Base-by-base conservation (phyloP, 345 rosid species). In the Hibiscus mutabilis region DNA sequence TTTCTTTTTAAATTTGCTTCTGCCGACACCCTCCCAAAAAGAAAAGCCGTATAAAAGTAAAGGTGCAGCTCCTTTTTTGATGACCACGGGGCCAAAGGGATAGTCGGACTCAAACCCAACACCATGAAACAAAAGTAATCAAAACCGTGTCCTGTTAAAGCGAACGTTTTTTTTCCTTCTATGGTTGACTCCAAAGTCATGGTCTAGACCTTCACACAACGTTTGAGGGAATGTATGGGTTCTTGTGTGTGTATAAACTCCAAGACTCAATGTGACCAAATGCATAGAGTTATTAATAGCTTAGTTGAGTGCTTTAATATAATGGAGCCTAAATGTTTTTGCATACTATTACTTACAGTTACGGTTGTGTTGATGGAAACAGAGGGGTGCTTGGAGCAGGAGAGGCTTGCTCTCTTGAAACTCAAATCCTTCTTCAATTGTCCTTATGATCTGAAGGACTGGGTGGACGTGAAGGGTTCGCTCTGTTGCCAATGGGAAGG, bases 361-460 rank as follows among this genome's bases (percentile, higher is more conserved):
- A 40, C 24, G 19, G 4, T 55, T 7, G 5, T 52, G 7, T 2
- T 52, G 2, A 4, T 68, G 1, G 18, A n/a, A 5, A 21, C 19
- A 3, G 8, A 37, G 13, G 73, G 65, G 51, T 69, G 73, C 2
- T 55, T 6, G 52, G 51, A 69, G 47, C 19, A 29, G 7, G 73
- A 69, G 62, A 55, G 73, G 18, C 15, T 16, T 68, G 72, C 72
- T 19, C 61, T 68, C 2, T 33, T 68, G 2, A 2, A 52, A n/a
- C 35, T 70, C 14, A 70, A 57, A 40, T 1, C 60, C 16, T 70
- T 58, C 22, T 40, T 70, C 13, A 14, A 13, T 13, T 0, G 5
- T 10, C 16, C 15, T 21, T 0, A 0, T 10, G 5, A 0, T 22
- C 5, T 21, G 60, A 0, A 1, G 0, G 6, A 29, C 12, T 55